phyloP scores from a whole-genome alignment of 768 basidiomycete genomes.

The Trametes gibbosa region DNA sequence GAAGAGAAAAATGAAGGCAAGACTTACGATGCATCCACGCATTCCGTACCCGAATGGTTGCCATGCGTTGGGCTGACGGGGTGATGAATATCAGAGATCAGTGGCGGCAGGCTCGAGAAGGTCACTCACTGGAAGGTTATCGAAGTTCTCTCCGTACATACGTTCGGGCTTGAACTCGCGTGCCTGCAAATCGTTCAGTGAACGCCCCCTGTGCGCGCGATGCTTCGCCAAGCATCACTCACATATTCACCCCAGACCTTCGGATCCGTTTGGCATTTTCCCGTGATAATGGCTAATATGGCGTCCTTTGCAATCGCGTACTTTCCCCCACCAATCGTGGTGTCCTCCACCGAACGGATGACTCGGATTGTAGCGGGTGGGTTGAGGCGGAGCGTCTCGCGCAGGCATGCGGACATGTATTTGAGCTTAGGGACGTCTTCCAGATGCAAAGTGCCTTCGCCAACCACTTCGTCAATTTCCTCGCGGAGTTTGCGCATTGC shows the following conservation, averaged over 20 bases:
- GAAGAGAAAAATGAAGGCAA: background rate
- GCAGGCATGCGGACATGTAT: constrained; percentile 42
- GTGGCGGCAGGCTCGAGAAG: background rate
- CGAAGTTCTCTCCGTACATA: constrained; percentile 49
- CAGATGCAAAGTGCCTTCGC: constrained; percentile 36
- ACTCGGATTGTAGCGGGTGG: constrained; percentile 38
- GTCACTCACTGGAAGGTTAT: constrained; percentile 40
- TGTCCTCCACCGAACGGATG: constrained; percentile 36
- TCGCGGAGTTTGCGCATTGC: constrained; percentile 43
- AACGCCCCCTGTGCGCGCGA: background rate
- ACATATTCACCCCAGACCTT: constrained; percentile 51
- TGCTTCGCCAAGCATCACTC: constrained; percentile 19
- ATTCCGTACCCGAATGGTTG: constrained; percentile 37
- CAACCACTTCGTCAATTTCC: constrained; percentile 47
- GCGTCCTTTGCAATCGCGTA: constrained; percentile 37
- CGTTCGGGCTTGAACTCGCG: constrained; percentile 46
- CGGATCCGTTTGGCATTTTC: constrained; percentile 38
- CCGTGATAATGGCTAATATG: constrained; percentile 29
- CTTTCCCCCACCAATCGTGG: constrained; percentile 38
- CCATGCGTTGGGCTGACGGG: constrained; percentile 39
- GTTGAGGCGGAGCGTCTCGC: constrained; percentile 36
- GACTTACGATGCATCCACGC: constrained; percentile 28
- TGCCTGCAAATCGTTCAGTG: constrained; percentile 23
- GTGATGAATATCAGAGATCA: background rate
- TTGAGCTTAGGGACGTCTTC: constrained; percentile 42